Evolutionary conservation across 2,329 filamentous ascomycete genomes (phyloP), one percentile per base, ranked within the genome.

Genomic region (Trichoderma citrinoviride): DNA sequence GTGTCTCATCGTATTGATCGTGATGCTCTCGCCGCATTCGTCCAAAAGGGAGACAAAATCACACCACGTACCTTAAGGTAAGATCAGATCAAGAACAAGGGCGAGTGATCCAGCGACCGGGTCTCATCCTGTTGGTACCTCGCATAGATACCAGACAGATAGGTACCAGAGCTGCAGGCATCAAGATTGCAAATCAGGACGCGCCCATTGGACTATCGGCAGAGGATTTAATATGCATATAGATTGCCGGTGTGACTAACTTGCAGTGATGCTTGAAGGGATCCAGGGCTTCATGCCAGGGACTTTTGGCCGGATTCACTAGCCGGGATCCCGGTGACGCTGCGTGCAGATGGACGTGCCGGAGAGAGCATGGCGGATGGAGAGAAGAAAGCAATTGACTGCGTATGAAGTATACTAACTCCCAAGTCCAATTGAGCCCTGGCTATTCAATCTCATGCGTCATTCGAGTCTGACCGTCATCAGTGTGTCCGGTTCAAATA

Each of bases 161-260:
- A 3, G 12, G n/a, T n/a, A n/a, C n/a, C 40, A 56, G 40, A 25
- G 25, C 54, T 44, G 23, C 15, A 44, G 23, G 33, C 33, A 60
- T 29, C 12, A 52, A 15, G 23, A 37, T 61, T 53, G 47, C 37
- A 61, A 61, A 53, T 52, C 47, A 3, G 3, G 14, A n/a, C 5
- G 5, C 47, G 58, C 37, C 37, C 33, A 61, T 61, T 61, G 58
- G 58, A 25, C 7, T 25, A n/a, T n/a, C 3, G 2, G 14, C 37
- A 61, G 27, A 43, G 37, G 49, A 33, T 43, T 23, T 3, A 23
- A 41, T 19, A 14, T 52, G 46, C 33, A 25, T 44, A 21, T 61
- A 61, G 5, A 61, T 43, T 52, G 47, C 47, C 47, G 58, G 47
- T 44, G 12, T 61, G 58, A 61, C 58, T 46, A 61, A 61, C 58